phyloP scores from a whole-genome alignment of 2,329 filamentous ascomycete species.

The Fusarium transvaalense region DNA sequence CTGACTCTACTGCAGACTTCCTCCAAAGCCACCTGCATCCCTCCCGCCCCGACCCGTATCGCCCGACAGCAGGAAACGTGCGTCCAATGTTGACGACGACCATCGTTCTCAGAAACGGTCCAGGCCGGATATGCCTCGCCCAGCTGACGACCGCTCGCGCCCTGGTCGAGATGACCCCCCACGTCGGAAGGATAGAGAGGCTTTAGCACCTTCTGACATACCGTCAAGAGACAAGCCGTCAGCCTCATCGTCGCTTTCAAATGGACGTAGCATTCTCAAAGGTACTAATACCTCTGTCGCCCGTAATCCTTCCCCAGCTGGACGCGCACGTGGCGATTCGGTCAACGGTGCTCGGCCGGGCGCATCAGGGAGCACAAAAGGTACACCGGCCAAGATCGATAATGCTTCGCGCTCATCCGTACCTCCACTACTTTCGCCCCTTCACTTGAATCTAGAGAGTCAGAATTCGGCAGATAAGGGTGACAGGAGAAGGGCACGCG shows the following conservation, averaged over 20 bases:
- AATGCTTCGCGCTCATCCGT: constrained; percentile 56
- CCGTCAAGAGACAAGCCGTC: constrained; percentile 48
- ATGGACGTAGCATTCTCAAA: constrained; percentile 55
- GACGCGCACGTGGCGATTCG: constrained; percentile 57
- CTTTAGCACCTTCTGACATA: constrained; percentile 48
- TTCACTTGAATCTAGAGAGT: constrained; percentile 61
- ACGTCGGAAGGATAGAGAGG: constrained; percentile 51
- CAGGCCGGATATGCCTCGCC: constrained; percentile 55
- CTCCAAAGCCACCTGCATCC: constrained; percentile 54
- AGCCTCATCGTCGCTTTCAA: constrained; percentile 51
- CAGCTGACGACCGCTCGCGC: constrained; percentile 51
- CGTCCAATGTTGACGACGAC: constrained; percentile 59
- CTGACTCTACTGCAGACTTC: constrained; percentile 49
- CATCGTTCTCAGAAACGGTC: constrained; percentile 61
- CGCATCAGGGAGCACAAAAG: constrained; percentile 51
- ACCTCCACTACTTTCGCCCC: constrained; percentile 66
- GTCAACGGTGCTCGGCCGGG: constrained; percentile 59
- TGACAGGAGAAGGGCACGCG: constrained; percentile 52
- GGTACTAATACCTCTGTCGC: constrained; percentile 42
- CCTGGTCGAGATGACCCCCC: constrained; percentile 52
- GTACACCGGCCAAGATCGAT: constrained; percentile 56
- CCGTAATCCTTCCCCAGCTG: constrained; percentile 53
- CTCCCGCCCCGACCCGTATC: constrained; percentile 56
- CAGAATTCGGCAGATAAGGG: constrained; percentile 52
- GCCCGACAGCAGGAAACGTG: constrained; percentile 62